Base-by-base conservation (phyloP, 2,329 filamentous ascomycete genomes). In the Cladosporium halotolerans region DNA sequence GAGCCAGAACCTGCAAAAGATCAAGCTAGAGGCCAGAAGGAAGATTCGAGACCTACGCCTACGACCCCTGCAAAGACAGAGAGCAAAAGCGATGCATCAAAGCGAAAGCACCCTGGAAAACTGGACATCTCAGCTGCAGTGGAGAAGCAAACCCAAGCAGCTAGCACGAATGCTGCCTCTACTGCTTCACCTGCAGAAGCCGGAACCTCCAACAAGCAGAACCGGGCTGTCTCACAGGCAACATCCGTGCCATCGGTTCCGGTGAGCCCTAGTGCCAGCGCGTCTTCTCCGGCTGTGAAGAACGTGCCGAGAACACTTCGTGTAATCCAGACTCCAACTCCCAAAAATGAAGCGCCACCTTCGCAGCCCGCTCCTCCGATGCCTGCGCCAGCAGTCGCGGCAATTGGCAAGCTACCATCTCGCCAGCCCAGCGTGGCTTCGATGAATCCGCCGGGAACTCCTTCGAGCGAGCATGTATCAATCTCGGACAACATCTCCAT, bases 401-500 rank as follows among this genome's bases (percentile, higher is more conserved):
- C 57, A 8, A 28, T 36, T 6, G 13, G 68, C 16, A 73, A 73
- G 49, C 61, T 76, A 13, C 68, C 74, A 7, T 78, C 76, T 16
- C 72, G 78, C 23, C 75, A 80, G 62, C 73, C 75, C 5, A 80
- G 74, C 55, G 68, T 83, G 10, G 78, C 80, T 7, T 83, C 81
- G 1, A 70, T 77, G 46, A 80, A 85, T 53, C 75, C 80, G 6
- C 86, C 88, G n/a, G 83, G 82, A 28, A 90, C 87, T 1, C 86
- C 88, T 0, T 80, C 74, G 1, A 90, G 86, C 63, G 88, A 91
- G 63, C 75, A 82, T 53, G 76, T 88, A 34, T 89, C 86, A n/a
- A 64, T 66, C 19, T 66, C 64, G 9, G 88, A 92, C 64, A 88
- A 80, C 52, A 83, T 86, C 9, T 90, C 86, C 0, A 74, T 90